Evolutionary conservation across 768 basidiomycete species (phyloP), one percentile per base, ranked within the genome.

Genomic region (Galerina marginata): DNA sequence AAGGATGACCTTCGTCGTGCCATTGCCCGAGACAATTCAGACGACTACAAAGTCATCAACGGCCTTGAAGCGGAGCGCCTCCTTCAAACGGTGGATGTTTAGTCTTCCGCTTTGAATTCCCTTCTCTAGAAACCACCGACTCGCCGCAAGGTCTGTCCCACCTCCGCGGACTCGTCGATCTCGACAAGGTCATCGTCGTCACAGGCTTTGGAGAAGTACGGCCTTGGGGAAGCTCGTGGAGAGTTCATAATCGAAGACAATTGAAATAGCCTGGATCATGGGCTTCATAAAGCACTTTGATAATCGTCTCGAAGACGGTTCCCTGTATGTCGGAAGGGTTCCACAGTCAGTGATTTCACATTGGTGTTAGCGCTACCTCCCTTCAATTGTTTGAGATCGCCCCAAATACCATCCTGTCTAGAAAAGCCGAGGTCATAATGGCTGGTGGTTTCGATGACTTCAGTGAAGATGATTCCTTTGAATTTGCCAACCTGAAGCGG

Each of bases 211-310:
- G 92, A 36, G 97, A 99, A 74, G 94, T 99, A 53, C 91, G 97
- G 2, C 97, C 97, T 11, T 99, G 96, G 96, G 95, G 97, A 99
- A 73, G 96, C 95, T 47, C 85, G 88, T 47, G 96, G 97, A n/a
- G 89, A 96, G 70, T 91, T 99, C 75, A 95, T 96, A 1, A 96
- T 99, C 67, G 91, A 97, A 74, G 97, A 96, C 16, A 70, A 97
- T 99, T 69, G 97, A 99, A 79, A 96, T 99, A 92, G 96, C 96
- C 2, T 99, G 96, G 96, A 89, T 99, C 76, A 99, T 96, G 93
- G 96, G 97, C 43, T 87, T 86, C 78, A 97, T 99, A 85, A 97
- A 96, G 75, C 95, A 99, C 81, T 96, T 98, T 75, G 93, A 99
- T 66, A 96, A 97, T 15, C 94, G 95, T 59, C 84, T 99, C 66